Conservation (phyloP, 306 rosid species). For the Cajanus cajan region DNA sequence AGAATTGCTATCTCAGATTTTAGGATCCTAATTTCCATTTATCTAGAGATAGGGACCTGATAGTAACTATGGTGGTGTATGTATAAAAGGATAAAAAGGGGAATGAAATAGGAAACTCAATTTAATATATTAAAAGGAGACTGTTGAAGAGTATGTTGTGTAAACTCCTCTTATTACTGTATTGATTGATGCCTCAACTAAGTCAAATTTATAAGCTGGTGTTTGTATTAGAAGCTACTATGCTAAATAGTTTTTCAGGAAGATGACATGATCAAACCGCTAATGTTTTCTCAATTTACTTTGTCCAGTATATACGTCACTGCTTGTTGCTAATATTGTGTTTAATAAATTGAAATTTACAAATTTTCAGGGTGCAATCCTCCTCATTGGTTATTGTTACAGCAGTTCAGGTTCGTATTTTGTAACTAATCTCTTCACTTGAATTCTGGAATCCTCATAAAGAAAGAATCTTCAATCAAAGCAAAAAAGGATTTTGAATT, state of each 20-base stretch:
- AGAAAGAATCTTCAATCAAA: background rate
- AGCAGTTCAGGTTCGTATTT: conserved; percentile 84
- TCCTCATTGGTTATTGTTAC: conserved; percentile 72
- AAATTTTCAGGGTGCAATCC: conserved; percentile 76
- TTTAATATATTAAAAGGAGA: too few relatives aligned
- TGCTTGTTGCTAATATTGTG: conserved; percentile 12
- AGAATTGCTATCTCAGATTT: background rate
- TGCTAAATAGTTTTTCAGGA: too few relatives aligned
- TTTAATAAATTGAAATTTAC: too few relatives aligned
- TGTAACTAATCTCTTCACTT: conserved; percentile 36
- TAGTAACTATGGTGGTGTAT: background rate
- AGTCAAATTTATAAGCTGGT: too few relatives aligned
- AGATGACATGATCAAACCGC: too few relatives aligned
- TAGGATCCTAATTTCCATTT: background rate
- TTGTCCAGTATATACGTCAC: background rate
- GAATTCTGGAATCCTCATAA: background rate
- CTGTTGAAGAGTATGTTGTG: too few relatives aligned
- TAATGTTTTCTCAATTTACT: conserved; percentile 9
- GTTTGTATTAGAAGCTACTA: too few relatives aligned
- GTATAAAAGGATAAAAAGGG: background rate
- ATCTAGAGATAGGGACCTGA: background rate
- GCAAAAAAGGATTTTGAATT: conserved; percentile 5
- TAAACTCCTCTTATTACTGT: too few relatives aligned
- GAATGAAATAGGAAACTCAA: background rate
- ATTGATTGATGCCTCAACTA: too few relatives aligned